Base-by-base conservation (phyloP, 768 basidiomycete species). In the Hysterangium stoloniferum region DNA sequence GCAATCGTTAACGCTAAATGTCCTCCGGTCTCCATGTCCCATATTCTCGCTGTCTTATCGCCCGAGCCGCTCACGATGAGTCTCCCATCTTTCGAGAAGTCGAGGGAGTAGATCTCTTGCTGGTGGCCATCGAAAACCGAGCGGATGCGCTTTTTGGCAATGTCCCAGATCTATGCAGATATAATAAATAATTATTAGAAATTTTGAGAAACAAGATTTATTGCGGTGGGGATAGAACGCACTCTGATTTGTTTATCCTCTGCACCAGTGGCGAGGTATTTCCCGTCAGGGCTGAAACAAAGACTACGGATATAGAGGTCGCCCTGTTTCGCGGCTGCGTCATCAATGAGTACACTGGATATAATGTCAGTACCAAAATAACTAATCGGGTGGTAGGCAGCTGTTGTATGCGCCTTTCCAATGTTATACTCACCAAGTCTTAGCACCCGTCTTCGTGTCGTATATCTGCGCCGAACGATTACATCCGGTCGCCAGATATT, bases 391-490 rank as follows among this genome's bases (percentile, higher is more conserved):
- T n/a, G n/a, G n/a, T 6, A n/a, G n/a, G 29, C 7, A 19, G n/a
- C 8, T 2, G 48, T 15, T 40, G 17, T 22, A 41, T n/a, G 32
- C 46, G 37, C 17, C 17, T 31, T 13, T 19, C 38, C 7, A 35
- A n/a, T n/a, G n/a, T n/a, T n/a, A n/a, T n/a, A 56, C 81, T 49
- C 57, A 92, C 93, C 86, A 92, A 27, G 84, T 84, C 68, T 89
- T 91, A 0, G 61, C 64, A 6, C 94, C 94, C 0, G 87, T 85
- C 68, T 86, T 86, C 24, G 86, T 86, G 62, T 97, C 91, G 64
- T 88, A 97, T 51, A 98, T 93, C 66, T 96, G 93, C 17, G 93
- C 91, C 0, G 91, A 90, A 35, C 90, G 77, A 68, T 98, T 98
- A 68, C 94, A 98, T 11, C 95, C 95, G 4, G 95, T 97, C 27